These are phyloP conservation scores for Amyloporia xantha DNA, from an alignment of 768 basidiomycete genomes.

Conservation along the genomic window DNA sequence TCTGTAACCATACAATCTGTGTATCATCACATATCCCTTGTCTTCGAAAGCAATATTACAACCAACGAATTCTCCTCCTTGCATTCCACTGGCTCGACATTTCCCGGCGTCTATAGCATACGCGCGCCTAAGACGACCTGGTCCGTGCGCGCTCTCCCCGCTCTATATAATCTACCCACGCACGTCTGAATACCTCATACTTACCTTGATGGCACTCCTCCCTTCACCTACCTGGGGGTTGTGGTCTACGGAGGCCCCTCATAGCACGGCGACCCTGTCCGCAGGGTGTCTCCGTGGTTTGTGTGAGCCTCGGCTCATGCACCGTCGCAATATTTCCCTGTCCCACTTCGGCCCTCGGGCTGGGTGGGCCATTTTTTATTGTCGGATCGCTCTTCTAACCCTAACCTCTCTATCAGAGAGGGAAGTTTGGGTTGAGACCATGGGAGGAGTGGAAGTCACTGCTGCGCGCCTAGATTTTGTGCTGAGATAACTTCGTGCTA, in stretches of 20 bases:
- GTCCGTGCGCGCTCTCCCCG: conserved; percentile 9
- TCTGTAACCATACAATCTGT: no score
- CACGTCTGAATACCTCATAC: conserved; percentile 19
- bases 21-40: no score
- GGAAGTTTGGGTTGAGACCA: no score
- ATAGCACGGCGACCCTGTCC: conserved; percentile 54
- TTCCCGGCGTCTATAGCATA: not conserved
- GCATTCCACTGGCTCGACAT: no score
- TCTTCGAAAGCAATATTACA: no score
- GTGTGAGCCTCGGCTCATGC: conserved; percentile 35
- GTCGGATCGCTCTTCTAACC: not conserved
- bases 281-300: conserved; percentile 36
- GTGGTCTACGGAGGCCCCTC: conserved; percentile 30
- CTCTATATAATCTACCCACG: conserved; percentile 4
- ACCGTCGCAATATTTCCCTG: conserved; percentile 23
- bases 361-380: conserved; percentile 5
- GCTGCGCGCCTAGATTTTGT: no score
- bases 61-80: no score
- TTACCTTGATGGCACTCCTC: conserved; percentile 29
- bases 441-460: no score
- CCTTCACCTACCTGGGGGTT: conserved; percentile 29
- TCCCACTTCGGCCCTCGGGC: conserved; percentile 6
- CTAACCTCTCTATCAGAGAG: no score
- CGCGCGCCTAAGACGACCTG: not conserved
- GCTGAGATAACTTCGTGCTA: no score